These are phyloP conservation scores for Colletotrichum somersetense DNA, from an alignment of 2,329 filamentous ascomycete species.

Conservation along the genomic window DNA sequence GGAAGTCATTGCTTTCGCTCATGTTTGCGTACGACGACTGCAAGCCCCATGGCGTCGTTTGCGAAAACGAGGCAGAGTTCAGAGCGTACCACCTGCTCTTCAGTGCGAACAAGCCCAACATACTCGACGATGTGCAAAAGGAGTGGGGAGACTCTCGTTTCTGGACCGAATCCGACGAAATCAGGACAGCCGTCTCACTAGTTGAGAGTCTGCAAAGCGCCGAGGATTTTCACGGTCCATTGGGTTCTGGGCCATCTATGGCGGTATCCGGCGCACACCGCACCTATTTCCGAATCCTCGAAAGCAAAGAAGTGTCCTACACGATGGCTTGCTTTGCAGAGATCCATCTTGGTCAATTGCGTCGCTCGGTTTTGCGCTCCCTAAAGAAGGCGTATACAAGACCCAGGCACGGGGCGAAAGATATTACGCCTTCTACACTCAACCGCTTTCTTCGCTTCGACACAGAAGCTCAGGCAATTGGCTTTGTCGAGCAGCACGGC, in stretches of 20 bases:
- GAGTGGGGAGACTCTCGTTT: conserved; percentile 66
- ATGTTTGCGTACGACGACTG: conserved; percentile 77
- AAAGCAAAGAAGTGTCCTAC: conserved; percentile 70
- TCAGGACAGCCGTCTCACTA: conserved; percentile 72
- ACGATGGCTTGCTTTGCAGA: conserved; percentile 79
- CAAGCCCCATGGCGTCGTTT: conserved; percentile 67
- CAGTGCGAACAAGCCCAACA: conserved; percentile 69
- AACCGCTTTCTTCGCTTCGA: conserved; percentile 76
- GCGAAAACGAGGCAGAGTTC: conserved; percentile 75
- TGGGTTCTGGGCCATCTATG: conserved; percentile 63
- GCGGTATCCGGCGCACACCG: conserved; percentile 64
- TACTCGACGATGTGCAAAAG: conserved; percentile 65
- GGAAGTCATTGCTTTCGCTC: conserved; percentile 74
- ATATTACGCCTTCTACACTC: conserved; percentile 68
- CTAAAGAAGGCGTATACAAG: conserved; percentile 68
- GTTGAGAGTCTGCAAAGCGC: conserved; percentile 72
- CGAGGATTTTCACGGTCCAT: conserved; percentile 67
- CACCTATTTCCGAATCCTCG: conserved; percentile 72
- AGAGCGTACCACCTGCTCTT: conserved; percentile 74
- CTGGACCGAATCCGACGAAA: conserved; percentile 67
- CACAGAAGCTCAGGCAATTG: conserved; percentile 73
- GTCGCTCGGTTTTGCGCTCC: conserved; percentile 68
- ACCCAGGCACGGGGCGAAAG: conserved; percentile 68
- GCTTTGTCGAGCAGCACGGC: conserved; percentile 71
- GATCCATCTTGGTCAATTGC: conserved; percentile 73